Conservation (phyloP, 2,329 filamentous ascomycete species). For the Xylariaceae sp. region DNA sequence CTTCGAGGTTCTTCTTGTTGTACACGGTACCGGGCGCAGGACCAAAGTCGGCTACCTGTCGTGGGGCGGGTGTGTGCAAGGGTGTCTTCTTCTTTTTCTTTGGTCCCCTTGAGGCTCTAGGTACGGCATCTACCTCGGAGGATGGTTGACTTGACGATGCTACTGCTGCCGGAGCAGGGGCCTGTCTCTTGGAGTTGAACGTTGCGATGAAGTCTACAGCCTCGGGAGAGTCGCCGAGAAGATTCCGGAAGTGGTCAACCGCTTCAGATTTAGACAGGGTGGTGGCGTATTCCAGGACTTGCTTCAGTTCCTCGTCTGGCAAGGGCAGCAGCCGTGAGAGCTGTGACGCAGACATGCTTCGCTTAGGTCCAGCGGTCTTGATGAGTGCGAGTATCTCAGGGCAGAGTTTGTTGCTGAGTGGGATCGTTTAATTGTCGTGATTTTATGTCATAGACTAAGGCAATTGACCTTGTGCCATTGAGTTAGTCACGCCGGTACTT, state of each 20-base stretch:
- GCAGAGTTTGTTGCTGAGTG: too few relatives aligned
- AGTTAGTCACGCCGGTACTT: too few relatives aligned
- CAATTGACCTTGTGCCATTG: too few relatives aligned
- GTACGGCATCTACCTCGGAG: conserved; percentile 36
- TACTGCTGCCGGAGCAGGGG: conserved; percentile 27
- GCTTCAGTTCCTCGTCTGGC: conserved; percentile 76
- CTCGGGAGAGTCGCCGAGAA: conserved; percentile 81
- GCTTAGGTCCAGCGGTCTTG: background rate
- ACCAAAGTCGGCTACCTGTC: conserved; percentile 60
- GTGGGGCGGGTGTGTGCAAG: conserved; percentile 60
- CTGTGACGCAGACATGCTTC: conserved; percentile 55
- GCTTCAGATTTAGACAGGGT: conserved; percentile 73
- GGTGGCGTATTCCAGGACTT: conserved; percentile 77
- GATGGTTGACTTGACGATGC: conserved; percentile 14
- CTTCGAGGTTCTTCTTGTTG: conserved; percentile 64
- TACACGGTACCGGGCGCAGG: conserved; percentile 65
- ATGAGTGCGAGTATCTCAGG: too few relatives aligned
- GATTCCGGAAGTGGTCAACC: conserved; percentile 78
- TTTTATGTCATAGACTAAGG: too few relatives aligned
- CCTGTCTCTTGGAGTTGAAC: conserved; percentile 66
- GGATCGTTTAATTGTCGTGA: too few relatives aligned
- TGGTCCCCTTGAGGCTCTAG: conserved; percentile 43
- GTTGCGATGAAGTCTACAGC: conserved; percentile 72
- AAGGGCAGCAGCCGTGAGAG: conserved; percentile 78
- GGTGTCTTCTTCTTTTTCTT: conserved; percentile 56